Evolutionary conservation across 192 early-diverging fungal species (phyloP), one percentile per base, ranked within the genome.

Genomic region (Entomortierella lignicola): DNA sequence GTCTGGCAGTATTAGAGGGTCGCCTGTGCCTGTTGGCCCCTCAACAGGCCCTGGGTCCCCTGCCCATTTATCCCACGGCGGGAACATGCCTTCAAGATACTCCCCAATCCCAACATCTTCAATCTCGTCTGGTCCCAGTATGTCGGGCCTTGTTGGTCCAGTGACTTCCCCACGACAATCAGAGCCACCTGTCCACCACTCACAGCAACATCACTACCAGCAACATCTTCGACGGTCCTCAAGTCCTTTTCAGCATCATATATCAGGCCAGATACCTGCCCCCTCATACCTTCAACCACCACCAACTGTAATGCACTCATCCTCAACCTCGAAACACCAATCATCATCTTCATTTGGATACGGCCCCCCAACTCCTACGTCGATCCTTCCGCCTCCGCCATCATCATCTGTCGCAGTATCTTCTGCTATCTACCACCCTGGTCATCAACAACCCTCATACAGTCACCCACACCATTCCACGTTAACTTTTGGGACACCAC

Each of bases 211-310:
- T 10, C 73, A 61, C 3, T 55, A 60, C 32, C 63, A 60, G 32
- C 73, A 77, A 3, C 73, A 77, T 27, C 6, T 68, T 42, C 47
- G 73, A 2, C 30, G 73, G 5, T 77, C 73, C 0, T 77, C 73
- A 51, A 77, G 67, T 41, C 75, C 75, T 2, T 70, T 60, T 57
- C 75, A 79, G 21, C 72, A 79, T 26, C 75, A 79, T 60, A 50
- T 79, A 2, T 68, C 75, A 5, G 63, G 63, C 2, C 75, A 70
- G 12, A 51, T 79, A 55, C 29, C 65, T 17, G 39, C 75, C 18
- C 75, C 75, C 8, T 65, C 75, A 18, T 79, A 79, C 34, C 51
- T 70, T 6, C 73, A 77, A 42, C 30, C 66, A 1, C 48, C 60
- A 7, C 55, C 44, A 47, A 3, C 55, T 52, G 53, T 29, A 21